Conservation (phyloP, 495 filamentous ascomycete species). For the Umbilicaria muhlenbergii region DNA sequence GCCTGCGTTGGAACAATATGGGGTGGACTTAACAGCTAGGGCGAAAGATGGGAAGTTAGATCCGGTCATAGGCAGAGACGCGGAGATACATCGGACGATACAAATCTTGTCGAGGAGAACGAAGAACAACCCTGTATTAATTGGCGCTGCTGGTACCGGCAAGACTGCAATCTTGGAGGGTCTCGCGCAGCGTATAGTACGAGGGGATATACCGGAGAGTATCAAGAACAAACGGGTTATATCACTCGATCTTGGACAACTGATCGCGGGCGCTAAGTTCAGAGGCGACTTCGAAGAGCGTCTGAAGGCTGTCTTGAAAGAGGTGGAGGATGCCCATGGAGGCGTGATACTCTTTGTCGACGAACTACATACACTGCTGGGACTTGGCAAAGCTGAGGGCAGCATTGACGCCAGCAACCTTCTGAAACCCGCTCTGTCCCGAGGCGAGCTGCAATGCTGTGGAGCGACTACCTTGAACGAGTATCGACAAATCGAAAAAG, state of each 20-base stretch:
- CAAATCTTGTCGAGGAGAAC: constrained; percentile 85
- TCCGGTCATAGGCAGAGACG: constrained; percentile 84
- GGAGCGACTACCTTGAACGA: constrained; percentile 88
- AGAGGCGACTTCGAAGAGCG: constrained; percentile 93
- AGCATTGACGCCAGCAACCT: constrained; percentile 94
- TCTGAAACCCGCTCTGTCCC: constrained; percentile 80
- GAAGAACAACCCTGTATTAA: constrained; percentile 94
- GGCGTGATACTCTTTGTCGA: constrained; percentile 90
- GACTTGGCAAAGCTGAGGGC: constrained; percentile 86
- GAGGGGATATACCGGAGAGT: constrained; percentile 88
- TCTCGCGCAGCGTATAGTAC: constrained; percentile 76
- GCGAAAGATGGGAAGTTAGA: constrained; percentile 85
- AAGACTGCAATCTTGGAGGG: constrained; percentile 95
- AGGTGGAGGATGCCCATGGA: constrained; percentile 78
- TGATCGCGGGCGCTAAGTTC: constrained; percentile 94
- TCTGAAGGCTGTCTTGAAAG: constrained; percentile 76
- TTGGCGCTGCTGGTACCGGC: constrained; percentile 82
- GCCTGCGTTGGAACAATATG: constrained; percentile 75
- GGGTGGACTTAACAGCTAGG: constrained; percentile 73
- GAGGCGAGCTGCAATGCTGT: constrained; percentile 89
- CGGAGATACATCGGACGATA: constrained; percentile 85
- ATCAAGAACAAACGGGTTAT: constrained; percentile 91
- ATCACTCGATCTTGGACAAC: constrained; percentile 68
- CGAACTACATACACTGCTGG: constrained; percentile 82
- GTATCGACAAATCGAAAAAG: constrained; percentile 88